Evolutionary conservation across 2,329 filamentous ascomycete genomes (phyloP).

Genomic region (Fusarium udum): DNA sequence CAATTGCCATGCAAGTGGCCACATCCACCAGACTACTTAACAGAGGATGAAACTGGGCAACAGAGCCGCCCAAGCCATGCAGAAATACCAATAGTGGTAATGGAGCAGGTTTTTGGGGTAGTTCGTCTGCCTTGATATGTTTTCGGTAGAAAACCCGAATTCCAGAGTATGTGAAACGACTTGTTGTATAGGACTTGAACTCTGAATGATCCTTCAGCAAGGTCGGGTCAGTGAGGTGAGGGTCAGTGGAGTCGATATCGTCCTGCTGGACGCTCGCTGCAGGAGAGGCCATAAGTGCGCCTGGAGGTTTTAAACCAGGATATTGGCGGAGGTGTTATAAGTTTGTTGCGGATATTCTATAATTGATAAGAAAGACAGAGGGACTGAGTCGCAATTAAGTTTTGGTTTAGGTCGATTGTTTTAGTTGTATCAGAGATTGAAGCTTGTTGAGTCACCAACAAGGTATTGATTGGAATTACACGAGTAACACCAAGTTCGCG

Average conservation of each 20-base stretch:
- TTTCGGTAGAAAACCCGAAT: constrained; percentile 85
- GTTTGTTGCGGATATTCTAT: background rate
- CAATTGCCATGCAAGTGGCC: constrained; percentile 83
- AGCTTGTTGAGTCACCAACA: constrained; percentile 35
- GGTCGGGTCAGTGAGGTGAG: constrained; percentile 74
- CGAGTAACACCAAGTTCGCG: constrained; percentile 21
- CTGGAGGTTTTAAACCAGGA: constrained; percentile 1
- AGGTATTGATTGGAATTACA: constrained; percentile 12
- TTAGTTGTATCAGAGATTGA: constrained; percentile 18
- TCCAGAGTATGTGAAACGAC: constrained; percentile 73
- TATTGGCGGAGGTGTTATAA: background rate
- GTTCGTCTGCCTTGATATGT: constrained; percentile 83
- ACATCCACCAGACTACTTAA: constrained; percentile 83
- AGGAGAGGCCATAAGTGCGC: constrained; percentile 39
- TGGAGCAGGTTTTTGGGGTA: constrained; percentile 76
- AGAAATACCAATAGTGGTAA: constrained; percentile 90
- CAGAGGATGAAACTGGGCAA: constrained; percentile 86
- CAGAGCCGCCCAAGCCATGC: constrained; percentile 91
- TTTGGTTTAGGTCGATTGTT: constrained; percentile 1
- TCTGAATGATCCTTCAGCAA: constrained; percentile 81
- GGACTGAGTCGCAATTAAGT: background rate
- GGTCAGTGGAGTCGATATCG: constrained; percentile 44
- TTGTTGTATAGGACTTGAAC: constrained; percentile 77
- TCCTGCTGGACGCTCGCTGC: constrained; percentile 34
- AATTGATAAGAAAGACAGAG: background rate